Percentiles rank a stretch among this genome's conserved stretches.
Evolutionary conservation across 805 yeast species (phyloP).

Genomic region (Suhomyces kilbournensis): DNA sequence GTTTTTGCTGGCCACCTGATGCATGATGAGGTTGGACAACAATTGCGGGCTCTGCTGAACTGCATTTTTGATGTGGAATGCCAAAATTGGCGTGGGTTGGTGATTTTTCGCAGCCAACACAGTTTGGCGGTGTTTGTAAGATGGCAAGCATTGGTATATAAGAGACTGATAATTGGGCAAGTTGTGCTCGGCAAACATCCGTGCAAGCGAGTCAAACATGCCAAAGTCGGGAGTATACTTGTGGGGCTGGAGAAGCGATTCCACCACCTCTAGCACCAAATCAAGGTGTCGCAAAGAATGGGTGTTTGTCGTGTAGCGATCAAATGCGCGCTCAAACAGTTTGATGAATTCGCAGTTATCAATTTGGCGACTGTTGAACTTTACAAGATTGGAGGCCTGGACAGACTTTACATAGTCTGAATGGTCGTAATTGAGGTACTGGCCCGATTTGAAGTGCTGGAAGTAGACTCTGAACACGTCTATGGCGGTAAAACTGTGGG

Average conservation of each 20-base stretch:
- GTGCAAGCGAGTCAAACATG: conserved; percentile 24
- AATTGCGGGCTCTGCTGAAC: conserved; percentile 30
- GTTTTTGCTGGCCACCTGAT: conserved; percentile 21
- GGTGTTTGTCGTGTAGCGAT: conserved; percentile 6
- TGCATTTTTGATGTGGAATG: conserved; percentile 20
- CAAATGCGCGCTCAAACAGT: conserved; percentile 16
- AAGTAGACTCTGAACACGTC: conserved; percentile 23
- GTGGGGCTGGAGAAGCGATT: background rate
- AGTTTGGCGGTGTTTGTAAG: conserved; percentile 18
- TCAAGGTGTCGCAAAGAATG: conserved; percentile 3
- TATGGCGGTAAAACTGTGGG: conserved; percentile 21
- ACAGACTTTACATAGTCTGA: conserved; percentile 25
- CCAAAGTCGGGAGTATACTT: conserved; percentile 22
- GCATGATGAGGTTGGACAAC: conserved; percentile 24
- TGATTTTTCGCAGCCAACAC: conserved; percentile 15
- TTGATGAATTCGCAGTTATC: conserved; percentile 20
- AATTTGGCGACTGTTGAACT: conserved; percentile 11
- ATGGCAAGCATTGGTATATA: conserved; percentile 25
- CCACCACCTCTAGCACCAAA: conserved; percentile 2
- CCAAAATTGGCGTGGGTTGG: conserved; percentile 10
- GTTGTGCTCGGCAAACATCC: conserved; percentile 19
- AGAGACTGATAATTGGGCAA: conserved; percentile 26
- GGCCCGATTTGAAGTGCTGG: conserved; percentile 27
- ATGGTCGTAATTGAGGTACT: conserved; percentile 30
- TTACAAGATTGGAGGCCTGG: conserved; percentile 12